Evolutionary conservation across 2,329 filamentous ascomycete genomes (phyloP).

Genomic region (Hypoxylon sp.): DNA sequence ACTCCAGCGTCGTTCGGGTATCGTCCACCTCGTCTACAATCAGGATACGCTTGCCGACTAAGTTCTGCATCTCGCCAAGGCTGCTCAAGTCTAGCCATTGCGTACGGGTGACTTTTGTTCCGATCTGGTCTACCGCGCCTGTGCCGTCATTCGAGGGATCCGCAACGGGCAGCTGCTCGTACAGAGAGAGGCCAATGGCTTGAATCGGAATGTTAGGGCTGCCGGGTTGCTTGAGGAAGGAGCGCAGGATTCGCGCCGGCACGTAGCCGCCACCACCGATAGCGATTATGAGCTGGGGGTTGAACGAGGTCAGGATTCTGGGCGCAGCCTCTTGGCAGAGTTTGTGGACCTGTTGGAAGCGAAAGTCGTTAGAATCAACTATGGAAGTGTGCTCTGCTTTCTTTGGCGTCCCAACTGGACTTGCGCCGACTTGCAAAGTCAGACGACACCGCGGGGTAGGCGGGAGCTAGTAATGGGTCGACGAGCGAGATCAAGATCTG

Average conservation of each 20-base stretch:
- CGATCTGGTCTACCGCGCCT: constrained; percentile 76
- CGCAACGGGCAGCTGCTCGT: constrained; percentile 79
- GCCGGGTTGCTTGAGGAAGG: constrained; percentile 92
- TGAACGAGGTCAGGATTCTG: constrained; percentile 84
- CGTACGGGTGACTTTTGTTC: constrained; percentile 95
- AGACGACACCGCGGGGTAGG: constrained; percentile 37
- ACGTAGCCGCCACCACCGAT: constrained; percentile 98
- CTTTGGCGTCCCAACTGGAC: constrained; percentile 6
- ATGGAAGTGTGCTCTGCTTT: background rate
- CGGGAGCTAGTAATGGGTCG: constrained; percentile 23
- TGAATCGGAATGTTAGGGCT: constrained; percentile 97
- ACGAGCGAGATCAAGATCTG: constrained; percentile 44
- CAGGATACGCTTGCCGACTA: constrained; percentile 84
- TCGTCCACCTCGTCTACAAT: constrained; percentile 91
- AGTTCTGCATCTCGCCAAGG: constrained; percentile 77
- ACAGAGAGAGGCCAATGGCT: constrained; percentile 96
- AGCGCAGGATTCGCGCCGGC: constrained; percentile 94
- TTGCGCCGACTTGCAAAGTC: constrained; percentile 13
- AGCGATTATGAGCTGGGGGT: constrained; percentile 97
- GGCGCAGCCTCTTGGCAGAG: constrained; percentile 89
- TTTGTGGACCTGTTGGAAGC: constrained; percentile 83
- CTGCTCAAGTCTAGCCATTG: constrained; percentile 93
- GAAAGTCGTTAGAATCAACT: constrained; percentile 29
- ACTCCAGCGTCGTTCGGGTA: constrained; percentile 83
- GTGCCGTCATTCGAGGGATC: constrained; percentile 64